Percentiles rank a stretch among this genome's conserved stretches.
Conservation (phyloP, 2,329 filamentous ascomycete species). For the Allantophomopsis lycopodina region DNA sequence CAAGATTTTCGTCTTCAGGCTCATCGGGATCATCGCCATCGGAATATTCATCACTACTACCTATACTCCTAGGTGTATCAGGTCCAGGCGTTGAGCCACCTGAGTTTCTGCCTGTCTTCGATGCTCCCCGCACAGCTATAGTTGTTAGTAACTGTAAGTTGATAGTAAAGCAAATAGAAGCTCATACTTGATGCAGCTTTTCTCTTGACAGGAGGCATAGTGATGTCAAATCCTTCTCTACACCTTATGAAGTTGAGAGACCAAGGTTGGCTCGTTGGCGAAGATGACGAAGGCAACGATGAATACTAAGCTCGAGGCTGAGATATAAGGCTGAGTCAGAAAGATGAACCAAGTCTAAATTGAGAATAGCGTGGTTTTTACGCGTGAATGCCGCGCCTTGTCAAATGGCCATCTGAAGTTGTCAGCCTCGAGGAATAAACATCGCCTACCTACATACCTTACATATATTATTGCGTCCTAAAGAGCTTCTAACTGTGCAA, state of each 20-base stretch:
- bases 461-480: too few species aligned
- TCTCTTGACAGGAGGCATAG: constrained; percentile 59
- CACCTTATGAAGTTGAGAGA: not conserved
- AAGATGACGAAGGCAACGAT: too few species aligned
- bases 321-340: too few species aligned
- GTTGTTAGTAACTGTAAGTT: constrained; percentile 18
- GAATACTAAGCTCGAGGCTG: too few species aligned
- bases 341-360: too few species aligned
- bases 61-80: constrained; percentile 43
- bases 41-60: constrained; percentile 35
- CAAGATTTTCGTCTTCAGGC: constrained; percentile 29
- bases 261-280: too few species aligned
- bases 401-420: too few species aligned
- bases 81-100: constrained; percentile 45
- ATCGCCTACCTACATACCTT: too few species aligned
- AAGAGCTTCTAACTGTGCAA: too few species aligned
- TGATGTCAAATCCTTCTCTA: constrained; percentile 7
- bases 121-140: constrained; percentile 28
- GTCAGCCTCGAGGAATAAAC: too few species aligned
- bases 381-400: too few species aligned
- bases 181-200: constrained; percentile 44
- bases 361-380: too few species aligned
- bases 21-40: constrained; percentile 33
- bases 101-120: constrained; percentile 43
- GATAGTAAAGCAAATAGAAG: constrained; percentile 11